Conservation (phyloP, 495 filamentous ascomycete genomes). For the Penicillium soppii region DNA sequence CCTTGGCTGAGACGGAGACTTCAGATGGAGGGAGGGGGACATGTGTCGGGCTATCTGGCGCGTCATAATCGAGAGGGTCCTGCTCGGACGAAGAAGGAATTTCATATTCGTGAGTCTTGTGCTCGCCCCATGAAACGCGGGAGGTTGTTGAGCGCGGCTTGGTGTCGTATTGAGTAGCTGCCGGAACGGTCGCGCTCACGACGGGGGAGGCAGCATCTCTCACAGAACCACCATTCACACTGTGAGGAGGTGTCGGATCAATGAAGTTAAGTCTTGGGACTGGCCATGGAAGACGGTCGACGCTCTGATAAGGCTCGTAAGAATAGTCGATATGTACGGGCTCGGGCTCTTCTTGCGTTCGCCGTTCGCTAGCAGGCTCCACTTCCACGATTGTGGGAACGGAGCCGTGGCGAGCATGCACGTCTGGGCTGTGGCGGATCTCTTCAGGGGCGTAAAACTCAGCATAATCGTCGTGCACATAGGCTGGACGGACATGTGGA, state of each 20-base stretch:
- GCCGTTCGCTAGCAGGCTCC: constrained; percentile 30
- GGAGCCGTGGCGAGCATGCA: constrained; percentile 11
- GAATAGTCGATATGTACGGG: constrained; percentile 16
- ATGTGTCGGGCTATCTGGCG: constrained; percentile 20
- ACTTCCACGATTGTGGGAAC: constrained; percentile 33
- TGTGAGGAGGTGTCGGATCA: constrained; percentile 51
- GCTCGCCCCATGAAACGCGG: constrained; percentile 61
- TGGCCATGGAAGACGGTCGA: constrained; percentile 44
- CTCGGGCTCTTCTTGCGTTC: constrained; percentile 3
- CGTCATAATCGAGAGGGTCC: constrained; percentile 33
- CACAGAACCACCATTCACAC: constrained; percentile 42
- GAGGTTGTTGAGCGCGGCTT: constrained; percentile 35
- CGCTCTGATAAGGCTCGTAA: constrained; percentile 30
- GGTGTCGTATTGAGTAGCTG: constrained; percentile 18
- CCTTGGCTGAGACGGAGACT: constrained; percentile 4
- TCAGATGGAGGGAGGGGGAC: constrained; percentile 17
- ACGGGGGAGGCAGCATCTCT: constrained; percentile 34
- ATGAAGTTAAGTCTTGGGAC: constrained; percentile 49
- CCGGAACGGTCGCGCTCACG: constrained; percentile 17
- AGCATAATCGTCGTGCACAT: constrained; percentile 41
- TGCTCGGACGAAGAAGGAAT: constrained; percentile 52
- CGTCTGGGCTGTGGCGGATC: constrained; percentile 30
- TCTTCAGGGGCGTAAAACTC: constrained; percentile 45
- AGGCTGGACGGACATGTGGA: constrained; percentile 25
- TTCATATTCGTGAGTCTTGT: constrained; percentile 60